Conservation (phyloP, 202 grass and related monocot genomes). For the Panicum hallii region DNA sequence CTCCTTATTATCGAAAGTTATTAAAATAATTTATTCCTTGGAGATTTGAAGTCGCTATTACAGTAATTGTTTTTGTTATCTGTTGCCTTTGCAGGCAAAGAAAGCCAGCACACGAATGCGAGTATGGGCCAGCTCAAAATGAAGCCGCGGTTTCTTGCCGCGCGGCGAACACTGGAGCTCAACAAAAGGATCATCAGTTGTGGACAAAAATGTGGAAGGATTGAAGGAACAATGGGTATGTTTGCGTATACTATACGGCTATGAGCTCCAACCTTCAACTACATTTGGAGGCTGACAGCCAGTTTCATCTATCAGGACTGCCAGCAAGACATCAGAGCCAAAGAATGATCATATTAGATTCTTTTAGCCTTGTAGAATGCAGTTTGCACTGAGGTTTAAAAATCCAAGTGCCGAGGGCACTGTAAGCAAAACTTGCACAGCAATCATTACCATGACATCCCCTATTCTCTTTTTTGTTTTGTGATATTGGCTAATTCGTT, state of each 20-base stretch:
- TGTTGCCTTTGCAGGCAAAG: constrained; percentile 45
- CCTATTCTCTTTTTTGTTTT: not conserved
- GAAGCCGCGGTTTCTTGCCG: constrained; percentile 3
- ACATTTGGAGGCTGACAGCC: too few species aligned
- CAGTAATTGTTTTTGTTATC: not conserved
- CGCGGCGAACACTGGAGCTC: not conserved
- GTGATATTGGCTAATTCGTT: too few species aligned
- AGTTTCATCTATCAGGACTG: too few species aligned
- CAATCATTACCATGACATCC: not conserved
- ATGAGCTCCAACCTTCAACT: too few species aligned
- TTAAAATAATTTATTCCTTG: not conserved
- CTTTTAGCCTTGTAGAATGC: not conserved
- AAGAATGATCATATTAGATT: not conserved
- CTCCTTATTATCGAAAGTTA: too few species aligned
- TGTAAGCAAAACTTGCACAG: not conserved
- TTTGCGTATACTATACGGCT: too few species aligned
- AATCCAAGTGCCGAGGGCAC: not conserved
- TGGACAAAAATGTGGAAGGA: too few species aligned
- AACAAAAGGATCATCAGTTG: not conserved
- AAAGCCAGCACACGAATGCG: constrained; percentile 51
- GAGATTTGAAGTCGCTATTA: not conserved
- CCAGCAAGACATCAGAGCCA: not conserved
- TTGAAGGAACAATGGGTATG: too few species aligned
- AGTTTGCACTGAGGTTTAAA: constrained; percentile 18
- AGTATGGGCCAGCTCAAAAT: constrained; percentile 50